Percentiles rank a stretch among this genome's conserved stretches.
Conservation (phyloP, 2,329 filamentous ascomycete genomes). For the Triangularia setosa region DNA sequence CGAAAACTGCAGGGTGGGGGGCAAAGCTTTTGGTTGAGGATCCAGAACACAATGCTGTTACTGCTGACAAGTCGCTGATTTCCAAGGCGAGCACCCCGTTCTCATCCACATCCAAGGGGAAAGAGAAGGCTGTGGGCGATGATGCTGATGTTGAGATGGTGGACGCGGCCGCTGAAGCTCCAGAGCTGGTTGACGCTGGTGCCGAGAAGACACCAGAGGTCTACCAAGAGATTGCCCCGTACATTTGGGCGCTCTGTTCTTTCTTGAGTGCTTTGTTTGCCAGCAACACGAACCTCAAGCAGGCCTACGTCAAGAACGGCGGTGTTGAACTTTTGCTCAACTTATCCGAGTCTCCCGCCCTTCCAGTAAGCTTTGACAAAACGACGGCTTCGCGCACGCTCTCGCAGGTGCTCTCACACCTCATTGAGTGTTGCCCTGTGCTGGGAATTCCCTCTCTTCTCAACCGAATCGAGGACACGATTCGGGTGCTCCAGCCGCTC, state of each 20-base stretch:
- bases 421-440: constrained; percentile 77
- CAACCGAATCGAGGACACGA: constrained; percentile 64
- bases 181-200: neutral
- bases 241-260: constrained; percentile 69
- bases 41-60: constrained; percentile 52
- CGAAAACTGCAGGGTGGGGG: constrained; percentile 66
- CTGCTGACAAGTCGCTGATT: constrained; percentile 47
- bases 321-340: constrained; percentile 83
- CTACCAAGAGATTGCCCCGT: constrained; percentile 53
- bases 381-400: constrained; percentile 65
- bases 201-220: constrained; percentile 17
- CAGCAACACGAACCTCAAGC: constrained; percentile 64
- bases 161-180: constrained; percentile 39
- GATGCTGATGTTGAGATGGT: constrained; percentile 63
- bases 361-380: constrained; percentile 70
- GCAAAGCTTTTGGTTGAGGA: constrained; percentile 69
- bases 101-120: constrained; percentile 36
- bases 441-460: constrained; percentile 79
- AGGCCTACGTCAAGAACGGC: constrained; percentile 70
- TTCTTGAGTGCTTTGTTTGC: constrained; percentile 74
- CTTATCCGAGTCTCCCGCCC: constrained; percentile 74
- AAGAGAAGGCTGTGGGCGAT: constrained; percentile 35
- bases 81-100: constrained; percentile 22
- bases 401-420: constrained; percentile 67
- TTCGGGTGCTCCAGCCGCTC: constrained; percentile 66